Base-by-base conservation (phyloP, 768 basidiomycete genomes). In the Tulasnella sp. region DNA sequence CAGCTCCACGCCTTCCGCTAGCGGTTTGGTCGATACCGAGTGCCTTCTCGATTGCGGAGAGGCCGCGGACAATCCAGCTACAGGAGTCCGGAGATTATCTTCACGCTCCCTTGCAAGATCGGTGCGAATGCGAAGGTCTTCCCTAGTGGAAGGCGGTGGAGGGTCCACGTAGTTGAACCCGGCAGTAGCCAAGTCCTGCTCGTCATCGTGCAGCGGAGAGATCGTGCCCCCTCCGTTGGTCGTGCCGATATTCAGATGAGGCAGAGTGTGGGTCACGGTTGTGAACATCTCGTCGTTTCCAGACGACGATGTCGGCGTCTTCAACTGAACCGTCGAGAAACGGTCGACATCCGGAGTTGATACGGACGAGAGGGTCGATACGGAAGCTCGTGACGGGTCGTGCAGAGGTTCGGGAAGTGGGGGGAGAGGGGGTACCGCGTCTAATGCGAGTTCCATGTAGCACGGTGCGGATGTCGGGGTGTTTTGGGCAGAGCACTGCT, bases 1-100 rank as follows among this genome's bases (percentile, higher is more conserved):
- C 73, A 88, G 86, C 3, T 88, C 84, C 6, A 84, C 77, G 75
- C 83, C 83, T 77, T 82, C 82, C 47, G 83, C 82, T 64, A 87
- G 84, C 3, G 88, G 88, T 41, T 86, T 67, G 76, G 85, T 81
- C 12, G 90, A 91, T 32, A 34, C 69, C 22, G 26, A 40, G 44
- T 19, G 72, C 69, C 62, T 75, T 70, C 59, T 75, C 77, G 72
- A 71, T 64, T 59, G 75, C 75, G 71, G 75, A 75, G 52, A 75
- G 70, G 14, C 19, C 9, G 77, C 74, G 74, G 22, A 77, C 72
- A 7, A 6, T 76, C 76, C 34, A 79, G 78, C 69, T 81, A 74
- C 2, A 22, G 70, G 52, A 29, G 67, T 42, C 68, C 26, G 35
- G 16, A 62, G 59, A 35, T 26, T 16, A 29, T 71, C 70, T 44